phyloP scores from a whole-genome alignment of 306 rosid genomes.

The Echinosophora koreensis region DNA sequence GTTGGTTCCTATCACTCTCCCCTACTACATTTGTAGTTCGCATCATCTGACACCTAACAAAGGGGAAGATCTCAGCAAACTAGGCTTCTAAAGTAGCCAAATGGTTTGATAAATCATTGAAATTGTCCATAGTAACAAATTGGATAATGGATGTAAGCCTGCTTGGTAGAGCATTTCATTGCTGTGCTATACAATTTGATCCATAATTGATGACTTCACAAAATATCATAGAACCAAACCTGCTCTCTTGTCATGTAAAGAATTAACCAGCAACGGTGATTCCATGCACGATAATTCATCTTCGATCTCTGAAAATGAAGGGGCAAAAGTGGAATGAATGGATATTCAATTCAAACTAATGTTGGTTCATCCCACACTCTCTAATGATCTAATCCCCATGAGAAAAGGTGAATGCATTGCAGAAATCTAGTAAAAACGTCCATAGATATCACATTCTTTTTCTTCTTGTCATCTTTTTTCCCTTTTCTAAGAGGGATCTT shows the following conservation, averaged over 20 bases:
- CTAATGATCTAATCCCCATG: neutral
- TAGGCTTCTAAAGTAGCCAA: too few species aligned
- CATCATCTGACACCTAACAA: too few species aligned
- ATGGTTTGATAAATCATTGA: too few species aligned
- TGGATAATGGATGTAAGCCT: neutral
- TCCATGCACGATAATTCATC: constrained; percentile 99
- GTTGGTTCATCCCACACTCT: constrained; percentile 26
- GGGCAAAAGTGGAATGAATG: constrained; percentile 35
- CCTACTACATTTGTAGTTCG: too few species aligned
- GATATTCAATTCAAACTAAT: constrained; percentile 33
- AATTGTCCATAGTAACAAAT: too few species aligned
- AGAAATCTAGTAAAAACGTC: constrained; percentile 36
- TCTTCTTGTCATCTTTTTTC: neutral
- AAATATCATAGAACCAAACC: constrained; percentile 51
- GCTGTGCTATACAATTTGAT: constrained; percentile 4
- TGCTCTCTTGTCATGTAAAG: constrained; percentile 72
- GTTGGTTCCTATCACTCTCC: too few species aligned
- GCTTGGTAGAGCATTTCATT: constrained; percentile 11
- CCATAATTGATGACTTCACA: neutral
- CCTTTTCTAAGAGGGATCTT: neutral
- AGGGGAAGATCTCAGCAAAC: too few species aligned
- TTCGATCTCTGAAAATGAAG: constrained; percentile 72
- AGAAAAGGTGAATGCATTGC: constrained; percentile 12
- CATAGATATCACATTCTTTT: neutral
- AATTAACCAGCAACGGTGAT: constrained; percentile 87